phyloP scores from a whole-genome alignment of 2,329 filamentous ascomycete species.

The Ceratocystis papillata region DNA sequence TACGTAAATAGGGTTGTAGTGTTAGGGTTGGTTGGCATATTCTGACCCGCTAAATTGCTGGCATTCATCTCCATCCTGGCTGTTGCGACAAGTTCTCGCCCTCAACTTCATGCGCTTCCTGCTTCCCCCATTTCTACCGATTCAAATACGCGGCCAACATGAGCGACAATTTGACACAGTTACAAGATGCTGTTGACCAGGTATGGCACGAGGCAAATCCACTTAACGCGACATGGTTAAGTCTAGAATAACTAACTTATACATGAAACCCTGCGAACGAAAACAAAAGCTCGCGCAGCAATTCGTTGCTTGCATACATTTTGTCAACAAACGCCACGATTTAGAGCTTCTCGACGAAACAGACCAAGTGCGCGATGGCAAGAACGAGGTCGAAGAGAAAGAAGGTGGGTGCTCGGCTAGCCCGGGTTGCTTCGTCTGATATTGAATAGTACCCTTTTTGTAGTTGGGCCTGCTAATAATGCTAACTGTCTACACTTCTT shows the following conservation, averaged over 20 bases:
- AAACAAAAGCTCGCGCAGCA: slow-evolving; percentile 50
- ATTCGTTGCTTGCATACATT: slow-evolving; percentile 56
- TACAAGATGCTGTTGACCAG: slow-evolving; percentile 77
- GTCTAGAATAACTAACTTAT: too few species aligned
- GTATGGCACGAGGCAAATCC: slow-evolving; percentile 35
- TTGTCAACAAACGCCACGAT: slow-evolving; percentile 58
- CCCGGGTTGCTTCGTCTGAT: too few species aligned
- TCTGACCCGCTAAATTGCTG: too few species aligned
- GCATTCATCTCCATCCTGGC: too few species aligned
- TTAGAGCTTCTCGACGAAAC: slow-evolving; percentile 47
- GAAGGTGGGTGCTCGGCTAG: slow-evolving; percentile 35
- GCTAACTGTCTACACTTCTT: slow-evolving; percentile 2
- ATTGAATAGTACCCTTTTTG: too few species aligned
- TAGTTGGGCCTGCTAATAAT: too few species aligned
- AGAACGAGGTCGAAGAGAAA: slow-evolving; percentile 42
- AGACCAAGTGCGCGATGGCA: slow-evolving; percentile 50
- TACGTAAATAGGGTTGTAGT: too few species aligned
- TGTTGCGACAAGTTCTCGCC: slow-evolving; percentile 13
- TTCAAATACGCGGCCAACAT: slow-evolving; percentile 35
- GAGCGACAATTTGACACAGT: slow-evolving; percentile 67
- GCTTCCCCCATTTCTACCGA: background rate
- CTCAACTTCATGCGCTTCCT: background rate
- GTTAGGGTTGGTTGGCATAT: too few species aligned
- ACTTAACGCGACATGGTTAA: too few species aligned
- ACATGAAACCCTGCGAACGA: background rate